Percentiles rank a stretch among this genome's conserved stretches.
These are phyloP conservation scores for Physcomitrium patens DNA, from an alignment of 225 moss, liverwort and hornwort genomes.

Conservation along the genomic window DNA sequence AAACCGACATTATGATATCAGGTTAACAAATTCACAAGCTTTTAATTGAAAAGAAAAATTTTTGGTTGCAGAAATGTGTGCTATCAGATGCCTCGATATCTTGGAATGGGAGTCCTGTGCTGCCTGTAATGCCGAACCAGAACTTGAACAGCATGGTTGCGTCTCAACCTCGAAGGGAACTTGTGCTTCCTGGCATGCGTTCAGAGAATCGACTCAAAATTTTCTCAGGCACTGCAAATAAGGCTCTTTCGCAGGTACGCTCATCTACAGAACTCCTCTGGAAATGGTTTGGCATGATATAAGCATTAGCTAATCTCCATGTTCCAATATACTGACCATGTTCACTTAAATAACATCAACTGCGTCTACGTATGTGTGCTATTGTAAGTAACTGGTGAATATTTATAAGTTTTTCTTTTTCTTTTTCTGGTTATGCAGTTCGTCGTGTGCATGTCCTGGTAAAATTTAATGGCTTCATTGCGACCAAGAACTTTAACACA, in stretches of 20 bases:
- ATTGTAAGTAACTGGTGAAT: too few relatives aligned
- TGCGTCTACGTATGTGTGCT: too few relatives aligned
- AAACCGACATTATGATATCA: not conserved
- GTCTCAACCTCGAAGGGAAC: conserved; percentile 49
- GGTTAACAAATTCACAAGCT: not conserved
- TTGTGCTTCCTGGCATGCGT: conserved; percentile 47
- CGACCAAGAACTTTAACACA: too few relatives aligned
- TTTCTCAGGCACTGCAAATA: conserved; percentile 87
- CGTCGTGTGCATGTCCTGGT: too few relatives aligned
- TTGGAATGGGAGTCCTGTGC: conserved; percentile 65
- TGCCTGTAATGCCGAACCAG: conserved; percentile 49
- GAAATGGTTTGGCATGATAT: conserved; percentile 8
- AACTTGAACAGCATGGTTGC: conserved; percentile 50
- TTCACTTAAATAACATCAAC: too few relatives aligned
- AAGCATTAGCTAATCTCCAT: conserved; percentile 9
- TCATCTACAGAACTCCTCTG: not conserved
- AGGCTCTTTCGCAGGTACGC: conserved; percentile 70
- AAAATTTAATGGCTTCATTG: too few relatives aligned
- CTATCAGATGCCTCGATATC: conserved; percentile 52
- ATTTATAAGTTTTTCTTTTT: too few relatives aligned
- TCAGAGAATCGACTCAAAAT: conserved; percentile 79
- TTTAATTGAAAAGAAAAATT: not conserved
- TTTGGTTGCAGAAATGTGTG: conserved; percentile 50
- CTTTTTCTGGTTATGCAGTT: too few relatives aligned
- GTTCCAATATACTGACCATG: not conserved